Percentiles rank a stretch among this genome's conserved stretches.
These are phyloP conservation scores for Thamnidium elegans DNA, from an alignment of 192 early-diverging fungal genomes.

Conservation along the genomic window DNA sequence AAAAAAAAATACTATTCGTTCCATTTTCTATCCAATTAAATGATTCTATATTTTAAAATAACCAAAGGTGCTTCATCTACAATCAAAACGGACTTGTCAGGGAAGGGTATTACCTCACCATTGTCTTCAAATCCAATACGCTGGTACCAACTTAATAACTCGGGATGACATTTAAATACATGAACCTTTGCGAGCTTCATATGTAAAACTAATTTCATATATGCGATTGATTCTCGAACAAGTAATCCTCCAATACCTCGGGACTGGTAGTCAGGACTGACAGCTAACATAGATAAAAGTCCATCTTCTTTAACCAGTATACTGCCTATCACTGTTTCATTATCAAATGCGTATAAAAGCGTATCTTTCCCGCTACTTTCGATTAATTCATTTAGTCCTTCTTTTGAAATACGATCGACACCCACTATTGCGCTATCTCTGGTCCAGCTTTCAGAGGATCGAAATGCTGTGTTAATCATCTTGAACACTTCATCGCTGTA, in stretches of 20 bases:
- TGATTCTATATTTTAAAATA: too few species aligned
- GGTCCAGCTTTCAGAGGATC: too few species aligned
- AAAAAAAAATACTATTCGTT: too few species aligned
- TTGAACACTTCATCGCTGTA: too few species aligned
- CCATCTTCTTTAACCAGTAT: neutral
- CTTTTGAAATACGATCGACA: too few species aligned
- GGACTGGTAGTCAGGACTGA: constrained; percentile 3
- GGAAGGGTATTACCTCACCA: neutral
- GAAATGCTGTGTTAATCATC: too few species aligned
- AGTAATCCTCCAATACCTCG: neutral
- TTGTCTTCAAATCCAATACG: neutral
- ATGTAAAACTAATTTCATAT: neutral
- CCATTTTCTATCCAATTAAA: too few species aligned
- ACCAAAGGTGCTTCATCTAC: too few species aligned
- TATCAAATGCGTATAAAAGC: constrained; percentile 6
- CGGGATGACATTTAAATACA: constrained; percentile 1
- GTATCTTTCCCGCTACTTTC: too few species aligned
- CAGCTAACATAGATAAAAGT: constrained; percentile 5
- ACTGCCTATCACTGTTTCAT: neutral
- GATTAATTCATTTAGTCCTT: too few species aligned
- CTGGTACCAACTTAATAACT: neutral
- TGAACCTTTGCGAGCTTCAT: neutral
- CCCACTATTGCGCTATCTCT: too few species aligned
- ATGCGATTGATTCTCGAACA: neutral
- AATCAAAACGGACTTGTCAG: too few species aligned